Evolutionary conservation across 495 filamentous ascomycete genomes (phyloP).

Genomic region (Neurospora africana): DNA sequence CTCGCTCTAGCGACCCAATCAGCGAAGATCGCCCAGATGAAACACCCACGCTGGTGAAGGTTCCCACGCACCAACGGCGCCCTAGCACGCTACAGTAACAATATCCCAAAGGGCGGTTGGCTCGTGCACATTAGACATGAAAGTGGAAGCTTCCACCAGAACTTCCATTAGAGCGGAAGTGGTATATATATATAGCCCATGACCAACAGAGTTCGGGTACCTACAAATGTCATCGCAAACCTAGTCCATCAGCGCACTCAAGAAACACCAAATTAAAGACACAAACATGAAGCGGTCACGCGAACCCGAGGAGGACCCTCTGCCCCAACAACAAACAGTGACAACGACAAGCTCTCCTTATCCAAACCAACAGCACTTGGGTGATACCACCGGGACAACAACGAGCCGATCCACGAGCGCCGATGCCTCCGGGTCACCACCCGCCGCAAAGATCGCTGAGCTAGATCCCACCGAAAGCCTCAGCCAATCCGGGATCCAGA

Average conservation of each 20-base stretch:
- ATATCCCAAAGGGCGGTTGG: background rate
- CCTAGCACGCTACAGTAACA: background rate
- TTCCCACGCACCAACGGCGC: background rate
- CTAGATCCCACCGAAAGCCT: slow-evolving; percentile 23
- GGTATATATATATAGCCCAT: background rate
- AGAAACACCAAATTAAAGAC: background rate
- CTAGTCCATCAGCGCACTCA: background rate
- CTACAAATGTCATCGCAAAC: background rate
- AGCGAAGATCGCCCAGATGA: background rate
- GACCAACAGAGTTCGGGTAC: background rate
- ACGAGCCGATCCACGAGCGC: background rate
- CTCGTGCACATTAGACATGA: background rate
- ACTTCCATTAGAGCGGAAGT: too few species aligned
- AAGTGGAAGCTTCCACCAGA: background rate
- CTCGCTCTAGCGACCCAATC: background rate
- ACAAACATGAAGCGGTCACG: slow-evolving; percentile 42
- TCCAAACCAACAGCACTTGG: background rate
- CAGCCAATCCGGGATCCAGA: slow-evolving; percentile 28
- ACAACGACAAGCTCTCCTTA: background rate
- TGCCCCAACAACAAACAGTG: slow-evolving; percentile 1
- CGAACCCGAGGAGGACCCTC: slow-evolving; percentile 34
- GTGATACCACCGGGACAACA: background rate
- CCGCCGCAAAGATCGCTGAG: slow-evolving; percentile 32
- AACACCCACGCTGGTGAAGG: background rate
- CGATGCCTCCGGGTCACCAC: slow-evolving; percentile 11